These are phyloP conservation scores for Aspergillus hiratsukae DNA, from an alignment of 2,329 filamentous ascomycete species.

Conservation along the genomic window DNA sequence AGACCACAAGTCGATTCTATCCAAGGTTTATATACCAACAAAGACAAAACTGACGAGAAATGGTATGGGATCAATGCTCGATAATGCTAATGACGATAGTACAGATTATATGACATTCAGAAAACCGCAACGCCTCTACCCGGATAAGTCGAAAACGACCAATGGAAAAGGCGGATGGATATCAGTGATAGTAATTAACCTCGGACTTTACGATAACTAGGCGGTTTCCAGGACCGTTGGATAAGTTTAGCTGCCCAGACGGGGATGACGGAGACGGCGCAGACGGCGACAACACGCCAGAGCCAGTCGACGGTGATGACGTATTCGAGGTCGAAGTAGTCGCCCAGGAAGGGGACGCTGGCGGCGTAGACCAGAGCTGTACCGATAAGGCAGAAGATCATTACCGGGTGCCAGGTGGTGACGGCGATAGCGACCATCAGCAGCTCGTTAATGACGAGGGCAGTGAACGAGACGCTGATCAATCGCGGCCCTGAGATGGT, in stretches of 20 bases:
- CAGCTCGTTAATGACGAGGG: slow-evolving; percentile 87
- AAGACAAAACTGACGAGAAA: neutral
- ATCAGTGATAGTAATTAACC: slow-evolving; percentile 22
- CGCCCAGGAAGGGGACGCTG: slow-evolving; percentile 77
- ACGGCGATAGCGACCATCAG: slow-evolving; percentile 97
- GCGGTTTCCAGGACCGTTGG: slow-evolving; percentile 78
- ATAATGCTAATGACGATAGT: neutral
- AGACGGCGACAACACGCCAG: slow-evolving; percentile 81
- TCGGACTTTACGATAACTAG: slow-evolving; percentile 85
- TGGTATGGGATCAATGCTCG: neutral
- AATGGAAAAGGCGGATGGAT: neutral
- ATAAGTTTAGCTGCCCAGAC: slow-evolving; percentile 85
- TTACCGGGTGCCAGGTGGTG: slow-evolving; percentile 92
- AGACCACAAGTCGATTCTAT: neutral
- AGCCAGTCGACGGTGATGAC: slow-evolving; percentile 75
- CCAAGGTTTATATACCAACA: neutral
- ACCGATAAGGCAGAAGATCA: slow-evolving; percentile 79
- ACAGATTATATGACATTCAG: neutral
- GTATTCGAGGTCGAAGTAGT: slow-evolving; percentile 84
- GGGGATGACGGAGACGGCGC: slow-evolving; percentile 74
- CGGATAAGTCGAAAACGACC: neutral
- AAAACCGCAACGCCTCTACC: neutral
- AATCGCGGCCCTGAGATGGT: slow-evolving; percentile 64
- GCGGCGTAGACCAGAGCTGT: slow-evolving; percentile 78
- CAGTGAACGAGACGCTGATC: slow-evolving; percentile 88